A percentile compares a stretch with the other conserved stretches of the same genome.
Conservation (phyloP, 805 yeast genomes). For the Candida tammaniensis region DNA sequence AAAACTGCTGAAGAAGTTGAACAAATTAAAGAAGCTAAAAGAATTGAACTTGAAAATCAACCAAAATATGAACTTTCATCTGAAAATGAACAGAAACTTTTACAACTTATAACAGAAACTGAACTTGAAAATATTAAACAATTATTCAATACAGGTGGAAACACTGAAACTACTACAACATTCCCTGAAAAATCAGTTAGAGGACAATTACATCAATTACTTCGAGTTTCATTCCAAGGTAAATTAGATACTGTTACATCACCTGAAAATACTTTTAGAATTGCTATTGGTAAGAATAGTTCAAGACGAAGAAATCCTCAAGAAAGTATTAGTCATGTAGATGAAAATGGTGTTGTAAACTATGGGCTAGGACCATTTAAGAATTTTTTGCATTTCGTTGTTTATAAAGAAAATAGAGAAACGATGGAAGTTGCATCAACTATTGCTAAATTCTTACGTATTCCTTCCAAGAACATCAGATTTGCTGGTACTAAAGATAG, state of each 20-base stretch:
- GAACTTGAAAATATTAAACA: constrained; percentile 57
- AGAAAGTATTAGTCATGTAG: constrained; percentile 38
- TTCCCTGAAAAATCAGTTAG: constrained; percentile 72
- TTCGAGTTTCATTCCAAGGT: constrained; percentile 71
- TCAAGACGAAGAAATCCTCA: constrained; percentile 39
- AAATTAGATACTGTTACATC: constrained; percentile 80
- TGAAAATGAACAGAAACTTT: constrained; percentile 47
- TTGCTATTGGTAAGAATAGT: constrained; percentile 49
- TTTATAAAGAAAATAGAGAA: constrained; percentile 93
- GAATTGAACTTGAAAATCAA: constrained; percentile 16
- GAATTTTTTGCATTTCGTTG: constrained; percentile 67
- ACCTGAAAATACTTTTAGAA: constrained; percentile 58
- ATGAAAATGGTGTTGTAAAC: constrained; percentile 53
- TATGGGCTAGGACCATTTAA: constrained; percentile 74
- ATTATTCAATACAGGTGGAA: constrained; percentile 52
- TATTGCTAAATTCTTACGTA: constrained; percentile 67
- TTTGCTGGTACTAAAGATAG: constrained; percentile 97
- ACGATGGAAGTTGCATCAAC: constrained; percentile 92
- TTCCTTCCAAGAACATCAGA: constrained; percentile 67
- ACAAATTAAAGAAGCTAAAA: constrained; percentile 18
- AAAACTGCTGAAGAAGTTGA: constrained; percentile 33
- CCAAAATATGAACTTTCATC: constrained; percentile 44
- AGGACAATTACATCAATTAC: constrained; percentile 71
- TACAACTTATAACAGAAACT: constrained; percentile 55
- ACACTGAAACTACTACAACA: constrained; percentile 53